Conservation (phyloP, 75 land plant species). For the Azolla pinnata region DNA sequence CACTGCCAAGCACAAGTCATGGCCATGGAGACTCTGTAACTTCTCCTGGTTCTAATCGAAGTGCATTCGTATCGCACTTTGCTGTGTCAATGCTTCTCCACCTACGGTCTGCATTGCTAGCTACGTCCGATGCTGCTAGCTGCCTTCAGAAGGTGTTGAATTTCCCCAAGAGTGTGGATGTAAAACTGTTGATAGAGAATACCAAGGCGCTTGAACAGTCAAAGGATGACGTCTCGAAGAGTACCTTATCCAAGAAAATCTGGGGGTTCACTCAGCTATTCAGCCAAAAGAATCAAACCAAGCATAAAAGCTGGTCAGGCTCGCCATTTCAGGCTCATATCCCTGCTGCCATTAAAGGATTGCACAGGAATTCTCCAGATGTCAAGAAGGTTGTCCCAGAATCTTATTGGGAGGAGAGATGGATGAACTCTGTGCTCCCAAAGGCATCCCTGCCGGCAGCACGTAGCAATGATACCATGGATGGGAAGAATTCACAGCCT, state of each 20-base stretch:
- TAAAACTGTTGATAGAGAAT: slow-evolving; percentile 54
- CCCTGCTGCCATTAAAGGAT: slow-evolving; percentile 1
- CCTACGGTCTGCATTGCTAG: slow-evolving; percentile 63
- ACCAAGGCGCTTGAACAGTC: slow-evolving; percentile 55
- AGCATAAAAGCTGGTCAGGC: not conserved
- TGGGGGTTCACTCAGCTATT: not conserved
- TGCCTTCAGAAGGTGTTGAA: slow-evolving; percentile 72
- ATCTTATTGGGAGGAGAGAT: slow-evolving; percentile 85
- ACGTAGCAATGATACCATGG: no score
- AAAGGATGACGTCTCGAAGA: slow-evolving; percentile 28
- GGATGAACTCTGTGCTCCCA: slow-evolving; percentile 60
- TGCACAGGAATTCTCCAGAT: slow-evolving; percentile 38
- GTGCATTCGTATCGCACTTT: slow-evolving; percentile 54
- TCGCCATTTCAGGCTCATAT: slow-evolving; percentile 9
- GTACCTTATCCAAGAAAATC: not conserved
- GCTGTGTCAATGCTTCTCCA: slow-evolving; percentile 81
- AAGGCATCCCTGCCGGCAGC: slow-evolving; percentile 11
- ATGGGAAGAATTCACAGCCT: no score
- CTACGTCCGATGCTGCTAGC: slow-evolving; percentile 62
- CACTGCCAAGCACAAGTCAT: slow-evolving; percentile 36
- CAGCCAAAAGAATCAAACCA: not conserved
- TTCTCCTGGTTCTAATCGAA: slow-evolving; percentile 36
- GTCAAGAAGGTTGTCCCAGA: slow-evolving; percentile 41
- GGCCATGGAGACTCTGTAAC: slow-evolving; percentile 6
- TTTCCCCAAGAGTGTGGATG: slow-evolving; percentile 48